Base-by-base conservation (phyloP, 2,329 filamentous ascomycete species). In the Colletotrichum sp. region DNA sequence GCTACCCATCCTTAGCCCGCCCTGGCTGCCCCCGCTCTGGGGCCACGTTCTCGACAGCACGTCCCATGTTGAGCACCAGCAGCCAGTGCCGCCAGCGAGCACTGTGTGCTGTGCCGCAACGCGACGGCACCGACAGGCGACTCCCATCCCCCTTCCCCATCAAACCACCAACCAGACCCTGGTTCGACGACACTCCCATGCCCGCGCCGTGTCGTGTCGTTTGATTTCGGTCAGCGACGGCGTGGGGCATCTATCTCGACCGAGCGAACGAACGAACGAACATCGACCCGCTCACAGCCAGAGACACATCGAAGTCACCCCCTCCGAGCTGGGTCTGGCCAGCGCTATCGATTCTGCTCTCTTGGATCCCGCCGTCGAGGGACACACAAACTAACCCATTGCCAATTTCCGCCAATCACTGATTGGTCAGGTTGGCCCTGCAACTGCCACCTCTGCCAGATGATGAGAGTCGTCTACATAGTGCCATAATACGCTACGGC, bases 341-440 rank as follows among this genome's bases (percentile, higher is more conserved):
- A 75, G 66, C 71, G 61, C 72, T 76, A 76, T 76, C 66, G 74
- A 74, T 75, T 76, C 65, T 61, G 72, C 30, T 64, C 67, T 58
- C 61, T 67, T 57, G 67, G 61, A 63, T 58, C 63, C 73, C 68
- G 63, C 57, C 55, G 48, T 67, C 55, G 55, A 75, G 55, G 60
- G 43, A 66, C 36, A 28, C 55, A 70, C 72, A 68, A 68, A 52
- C 34, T 43, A 60, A 68, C 21, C 30, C 36, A 43, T 63, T 70
- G 58, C 48, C 67, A 77, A 76, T 77, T 77, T 77, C 75, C 75
- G 73, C 75, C 72, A 68, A 76, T 76, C 58, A 63, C 28, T 76
- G 74, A 71, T 75, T 71, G 74, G 74, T 28, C 71, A 16, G 48
- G 61, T 58, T 61, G 48, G 43, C 70, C 58, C 57, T 73, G 70